Percentiles rank a stretch among this genome's conserved stretches.
Evolutionary conservation across 2,329 filamentous ascomycete genomes (phyloP).

Genomic region (Setomelanomma holmii): DNA sequence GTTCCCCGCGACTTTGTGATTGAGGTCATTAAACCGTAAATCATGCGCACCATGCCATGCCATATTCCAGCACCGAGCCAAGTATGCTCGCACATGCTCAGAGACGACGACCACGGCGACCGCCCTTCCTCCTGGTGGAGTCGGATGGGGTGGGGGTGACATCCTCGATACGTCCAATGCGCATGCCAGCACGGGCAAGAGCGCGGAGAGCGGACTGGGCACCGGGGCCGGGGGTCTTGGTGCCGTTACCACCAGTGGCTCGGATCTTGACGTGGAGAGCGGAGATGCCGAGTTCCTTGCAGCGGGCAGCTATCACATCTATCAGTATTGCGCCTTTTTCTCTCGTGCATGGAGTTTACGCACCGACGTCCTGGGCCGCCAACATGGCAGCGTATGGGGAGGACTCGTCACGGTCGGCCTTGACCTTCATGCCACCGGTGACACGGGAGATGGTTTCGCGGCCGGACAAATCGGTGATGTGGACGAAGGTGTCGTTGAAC

Average conservation of each 20-base stretch:
- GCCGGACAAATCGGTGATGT: constrained; percentile 98
- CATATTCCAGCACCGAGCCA: constrained; percentile 43
- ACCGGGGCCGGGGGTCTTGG: constrained; percentile 99
- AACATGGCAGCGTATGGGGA: constrained; percentile 99
- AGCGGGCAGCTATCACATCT: constrained; percentile 72
- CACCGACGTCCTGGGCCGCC: constrained; percentile 84
- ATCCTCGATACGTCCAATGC: constrained; percentile 99
- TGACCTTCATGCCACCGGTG: constrained; percentile 99
- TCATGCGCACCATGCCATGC: constrained; percentile 45
- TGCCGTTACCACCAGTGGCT: constrained; percentile 99
- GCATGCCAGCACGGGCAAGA: constrained; percentile 98
- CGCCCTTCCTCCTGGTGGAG: constrained; percentile 99
- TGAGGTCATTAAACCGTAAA: constrained; percentile 45
- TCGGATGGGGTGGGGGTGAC: constrained; percentile 99
- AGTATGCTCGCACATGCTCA: constrained; percentile 64
- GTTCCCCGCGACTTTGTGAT: constrained; percentile 49
- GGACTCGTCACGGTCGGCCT: constrained; percentile 93
- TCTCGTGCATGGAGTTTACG: constrained; percentile 14
- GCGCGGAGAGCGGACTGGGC: constrained; percentile 99
- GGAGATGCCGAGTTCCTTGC: constrained; percentile 85
- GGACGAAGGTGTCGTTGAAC: constrained; percentile 72
- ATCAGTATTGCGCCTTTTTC: constrained; percentile 50
- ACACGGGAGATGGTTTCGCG: constrained; percentile 99
- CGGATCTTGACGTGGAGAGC: constrained; percentile 99
- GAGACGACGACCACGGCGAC: constrained; percentile 99